Evolutionary conservation across 441 rosid species (phyloP).

Genomic region (Geranium incanum): DNA sequence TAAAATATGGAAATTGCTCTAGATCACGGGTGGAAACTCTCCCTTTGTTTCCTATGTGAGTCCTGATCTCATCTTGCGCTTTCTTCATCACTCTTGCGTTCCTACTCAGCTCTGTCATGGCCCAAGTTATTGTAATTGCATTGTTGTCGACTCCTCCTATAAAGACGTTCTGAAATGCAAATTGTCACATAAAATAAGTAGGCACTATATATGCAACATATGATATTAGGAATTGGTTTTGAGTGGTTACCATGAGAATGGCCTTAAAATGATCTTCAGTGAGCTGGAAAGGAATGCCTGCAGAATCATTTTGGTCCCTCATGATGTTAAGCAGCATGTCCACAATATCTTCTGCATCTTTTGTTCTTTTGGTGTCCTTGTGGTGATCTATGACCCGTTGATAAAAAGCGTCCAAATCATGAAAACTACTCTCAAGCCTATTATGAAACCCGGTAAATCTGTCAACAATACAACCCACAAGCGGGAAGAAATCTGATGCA

Average conservation of each 20-base stretch:
- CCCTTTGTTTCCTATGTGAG: conserved; percentile 22
- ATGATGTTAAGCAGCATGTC: conserved; percentile 30
- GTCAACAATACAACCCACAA: conserved; percentile 20
- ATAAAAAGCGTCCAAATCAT: conserved; percentile 31
- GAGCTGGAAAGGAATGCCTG: conserved; percentile 16
- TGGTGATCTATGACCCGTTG: conserved; percentile 13
- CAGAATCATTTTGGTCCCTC: conserved; percentile 28
- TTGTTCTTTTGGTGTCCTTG: background rate
- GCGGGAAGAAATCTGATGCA: conserved; percentile 32
- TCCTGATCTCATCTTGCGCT: conserved; percentile 42
- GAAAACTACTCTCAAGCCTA: conserved; percentile 20
- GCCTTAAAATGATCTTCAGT: conserved; percentile 29
- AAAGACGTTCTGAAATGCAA: conserved; percentile 31
- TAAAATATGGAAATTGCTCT: conserved; percentile 33
- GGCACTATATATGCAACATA: too few relatives aligned
- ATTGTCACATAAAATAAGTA: background rate
- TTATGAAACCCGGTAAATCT: conserved; percentile 27
- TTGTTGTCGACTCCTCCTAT: conserved; percentile 37
- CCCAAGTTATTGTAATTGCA: conserved; percentile 31
- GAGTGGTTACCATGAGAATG: conserved; percentile 40
- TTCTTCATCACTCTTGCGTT: conserved; percentile 31
- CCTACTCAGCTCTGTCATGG: conserved; percentile 31
- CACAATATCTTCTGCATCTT: conserved; percentile 38
- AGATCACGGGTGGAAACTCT: conserved; percentile 23
- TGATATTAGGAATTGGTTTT: too few relatives aligned